Evolutionary conservation across 768 basidiomycete genomes (phyloP), one percentile per base, ranked within the genome.

Genomic region (Leccinum boreale): DNA sequence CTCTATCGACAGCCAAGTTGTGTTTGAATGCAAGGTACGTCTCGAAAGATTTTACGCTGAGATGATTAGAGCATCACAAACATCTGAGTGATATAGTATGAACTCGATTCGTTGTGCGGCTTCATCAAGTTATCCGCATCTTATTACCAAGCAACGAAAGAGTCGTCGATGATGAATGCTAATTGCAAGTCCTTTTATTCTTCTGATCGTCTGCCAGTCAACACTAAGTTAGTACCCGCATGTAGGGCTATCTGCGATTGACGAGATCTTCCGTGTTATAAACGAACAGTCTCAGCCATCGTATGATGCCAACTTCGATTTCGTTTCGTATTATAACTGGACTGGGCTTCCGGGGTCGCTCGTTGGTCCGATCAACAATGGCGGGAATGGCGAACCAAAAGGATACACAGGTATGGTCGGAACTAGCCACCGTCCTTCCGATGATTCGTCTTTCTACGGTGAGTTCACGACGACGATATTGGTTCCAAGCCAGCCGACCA

Each of bases 271-370:
- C 71, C 82, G 83, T 42, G 87, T 90, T 49, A 85, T 91, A 55
- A 77, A 82, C 58, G 89, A 91, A 66, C 89, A 92, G 65, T 89
- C 89, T 3, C 88, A 89, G 64, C 63, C 75, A 4, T 82, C 85
- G 4, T 90, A 87, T 59, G 88, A 90, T 63, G 75, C 76, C 17
- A 69, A 88, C 72, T 90, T 84, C 75, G 85, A 88, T 69, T 83
- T 86, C 65, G 76, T 90, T 53, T 89, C 87, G 7, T 89, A 83
- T 70, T 92, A 89, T 69, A 90, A 89, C 66, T 92, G 89, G 90
- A 90, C 89, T 5, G 89, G 90, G 17, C 82, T 82, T 15, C 71
- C 77, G 52, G 86, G 87, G 12, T 15, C 77, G 21, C 67, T 90
- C 46, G 78, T 84, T 35, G 87, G 87, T 4, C 72, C 77, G 17